A percentile compares a stretch with the other conserved stretches of the same genome.
phyloP scores from a whole-genome alignment of 2,329 filamentous ascomycete genomes.

The Trichophyton mentagrophytes region DNA sequence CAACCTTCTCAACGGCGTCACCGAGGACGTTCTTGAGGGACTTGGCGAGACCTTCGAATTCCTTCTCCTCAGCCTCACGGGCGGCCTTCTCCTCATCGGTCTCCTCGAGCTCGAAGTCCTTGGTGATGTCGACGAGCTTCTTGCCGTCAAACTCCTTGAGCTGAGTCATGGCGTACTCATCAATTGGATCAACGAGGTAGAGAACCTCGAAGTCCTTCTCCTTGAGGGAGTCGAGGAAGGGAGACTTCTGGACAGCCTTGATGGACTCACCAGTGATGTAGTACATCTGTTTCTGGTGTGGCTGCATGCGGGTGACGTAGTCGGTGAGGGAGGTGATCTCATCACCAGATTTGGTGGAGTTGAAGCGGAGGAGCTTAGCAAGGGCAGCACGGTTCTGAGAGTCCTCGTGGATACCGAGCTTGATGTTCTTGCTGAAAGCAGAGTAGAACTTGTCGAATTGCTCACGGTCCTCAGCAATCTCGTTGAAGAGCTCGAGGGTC shows the following conservation, averaged over 20 bases:
- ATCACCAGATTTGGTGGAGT: slow-evolving; percentile 97
- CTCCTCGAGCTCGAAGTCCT: slow-evolving; percentile 99
- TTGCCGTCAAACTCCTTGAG: slow-evolving; percentile 99
- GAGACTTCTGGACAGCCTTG: slow-evolving; percentile 95
- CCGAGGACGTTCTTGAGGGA: slow-evolving; percentile 97
- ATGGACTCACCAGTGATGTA: slow-evolving; percentile 99
- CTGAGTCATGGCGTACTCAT: slow-evolving; percentile 98
- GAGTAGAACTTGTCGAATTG: slow-evolving; percentile 99
- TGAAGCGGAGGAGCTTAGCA: slow-evolving; percentile 97
- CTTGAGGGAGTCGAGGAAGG: slow-evolving; percentile 97
- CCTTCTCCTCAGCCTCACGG: slow-evolving; percentile 95
- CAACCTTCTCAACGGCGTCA: slow-evolving; percentile 99
- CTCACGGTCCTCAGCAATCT: slow-evolving; percentile 99
- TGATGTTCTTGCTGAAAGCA: slow-evolving; percentile 99
- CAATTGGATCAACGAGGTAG: slow-evolving; percentile 98
- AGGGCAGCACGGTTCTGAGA: slow-evolving; percentile 86
- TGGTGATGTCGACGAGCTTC: slow-evolving; percentile 99
- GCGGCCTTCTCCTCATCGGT: slow-evolving; percentile 97
- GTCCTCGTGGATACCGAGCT: slow-evolving; percentile 99
- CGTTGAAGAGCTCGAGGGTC: slow-evolving; percentile 96
- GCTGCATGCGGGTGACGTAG: slow-evolving; percentile 98
- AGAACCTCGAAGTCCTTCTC: slow-evolving; percentile 99
- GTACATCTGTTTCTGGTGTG: slow-evolving; percentile 99
- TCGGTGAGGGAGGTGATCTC: slow-evolving; percentile 88
- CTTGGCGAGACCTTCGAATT: slow-evolving; percentile 91